Base-by-base conservation (phyloP, 2,329 filamentous ascomycete genomes). In the Xylariaceae sp. region DNA sequence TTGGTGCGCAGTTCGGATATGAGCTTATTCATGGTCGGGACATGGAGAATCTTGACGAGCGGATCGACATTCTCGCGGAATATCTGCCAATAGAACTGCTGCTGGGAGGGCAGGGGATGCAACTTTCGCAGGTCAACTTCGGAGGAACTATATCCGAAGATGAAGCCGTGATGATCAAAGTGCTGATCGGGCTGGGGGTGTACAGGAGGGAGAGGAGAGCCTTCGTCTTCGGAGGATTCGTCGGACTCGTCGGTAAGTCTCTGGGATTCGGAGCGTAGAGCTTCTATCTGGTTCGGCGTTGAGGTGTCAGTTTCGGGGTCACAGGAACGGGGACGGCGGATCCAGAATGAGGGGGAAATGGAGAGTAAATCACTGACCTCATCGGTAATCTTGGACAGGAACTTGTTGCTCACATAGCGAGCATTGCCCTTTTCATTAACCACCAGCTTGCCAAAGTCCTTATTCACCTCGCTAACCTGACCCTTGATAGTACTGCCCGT, bases 51-150 rank as follows among this genome's bases (percentile, higher is more conserved):
- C 60, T 88, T 89, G 55, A 86, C 72, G 8, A 89, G 64, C 0
- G 85, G 83, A 56, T 90, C 84, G 7, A 90, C 84, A 42, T 86
- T 88, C 53, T 88, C 82, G 50, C 83, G 77, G 64, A 80, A 90
- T 10, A 82, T 73, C 40, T 81, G 75, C 85, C 86, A 89, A 44
- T 88, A 79, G 39, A 79, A 77, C 0, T 74, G 74, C 39, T 86
- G 82, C 51, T 85, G 82, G 1, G 80, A 79, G 1, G 82, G 76
- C 0, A 81, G 59, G 2, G 86, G 86, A 55, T 88, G 85, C 12
- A 86, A 68, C 34, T 74, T 70, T 16, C 75, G 67, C 52, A 89
- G 68, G 54, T 89, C 79, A 21, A 88, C 81, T 52, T 79, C 80
- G n/a, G 77, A 74, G 1, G 85, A 88, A 49, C 78, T 82, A 61